A percentile compares a stretch with the other conserved stretches of the same genome.
These are phyloP conservation scores for Pezicula carpinea DNA, from an alignment of 2,329 filamentous ascomycete genomes.

Conservation along the genomic window DNA sequence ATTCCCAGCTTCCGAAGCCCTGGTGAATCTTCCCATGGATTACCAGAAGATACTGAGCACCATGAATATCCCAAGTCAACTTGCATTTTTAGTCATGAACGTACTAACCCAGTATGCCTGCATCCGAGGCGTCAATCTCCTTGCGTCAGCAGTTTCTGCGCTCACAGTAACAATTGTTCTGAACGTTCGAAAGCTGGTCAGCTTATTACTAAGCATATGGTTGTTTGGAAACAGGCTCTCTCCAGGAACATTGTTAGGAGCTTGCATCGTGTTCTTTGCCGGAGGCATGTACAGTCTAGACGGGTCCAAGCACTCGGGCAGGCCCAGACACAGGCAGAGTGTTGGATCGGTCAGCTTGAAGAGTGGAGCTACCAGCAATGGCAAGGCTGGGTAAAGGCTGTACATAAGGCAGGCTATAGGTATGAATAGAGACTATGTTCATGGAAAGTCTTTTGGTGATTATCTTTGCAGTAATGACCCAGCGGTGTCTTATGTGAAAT, in stretches of 20 bases:
- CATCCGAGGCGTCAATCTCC: conserved; percentile 92
- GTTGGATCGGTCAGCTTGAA: conserved; percentile 12
- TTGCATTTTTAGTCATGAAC: conserved; percentile 68
- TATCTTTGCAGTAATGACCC: no score
- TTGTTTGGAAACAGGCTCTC: conserved; percentile 85
- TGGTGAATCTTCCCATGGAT: conserved; percentile 30
- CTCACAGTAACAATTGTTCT: conserved; percentile 95
- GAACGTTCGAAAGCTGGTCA: conserved; percentile 91
- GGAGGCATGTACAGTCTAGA: conserved; percentile 90
- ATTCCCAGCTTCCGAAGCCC: conserved; percentile 27
- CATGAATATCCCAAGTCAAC: conserved; percentile 58
- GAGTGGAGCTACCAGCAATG: conserved; percentile 8
- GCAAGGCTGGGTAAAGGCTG: conserved; percentile 22
- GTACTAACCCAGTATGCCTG: conserved; percentile 91
- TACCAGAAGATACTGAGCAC: conserved; percentile 32
- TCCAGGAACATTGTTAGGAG: conserved; percentile 72
- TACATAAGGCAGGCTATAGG: background rate
- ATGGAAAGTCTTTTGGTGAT: background rate
- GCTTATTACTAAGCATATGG: conserved; percentile 86
- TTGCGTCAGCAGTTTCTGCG: conserved; percentile 82
- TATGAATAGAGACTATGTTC: background rate
- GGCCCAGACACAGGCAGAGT: conserved; percentile 23
- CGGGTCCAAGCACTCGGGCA: conserved; percentile 32
- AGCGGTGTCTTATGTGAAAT: no score
- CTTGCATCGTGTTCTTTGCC: conserved; percentile 80